Evolutionary conservation across 2,329 filamentous ascomycete genomes (phyloP), one percentile per base, ranked within the genome.

Genomic region (Gaeumannomyces tritici): DNA sequence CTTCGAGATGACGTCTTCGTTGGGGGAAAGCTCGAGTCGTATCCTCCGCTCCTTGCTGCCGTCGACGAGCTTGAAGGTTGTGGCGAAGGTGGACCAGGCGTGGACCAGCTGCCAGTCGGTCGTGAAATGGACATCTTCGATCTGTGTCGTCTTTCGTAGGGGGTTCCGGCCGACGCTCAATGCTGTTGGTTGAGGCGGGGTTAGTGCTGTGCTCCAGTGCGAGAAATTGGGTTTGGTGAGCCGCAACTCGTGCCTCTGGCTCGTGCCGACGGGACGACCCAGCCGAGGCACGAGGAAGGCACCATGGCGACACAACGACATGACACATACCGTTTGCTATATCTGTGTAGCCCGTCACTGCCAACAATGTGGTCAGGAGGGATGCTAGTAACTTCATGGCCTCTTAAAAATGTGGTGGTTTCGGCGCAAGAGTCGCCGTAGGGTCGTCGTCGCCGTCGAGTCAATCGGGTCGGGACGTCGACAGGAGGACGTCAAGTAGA

Each of bases 1-100:
- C 18, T 91, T 83, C 62, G 88, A 84, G 57, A 99, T 80, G 63
- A 98, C 87, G 75, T 98, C 91, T 76, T 96, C 85, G 73, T 98
- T 98, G 4, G 95, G 95, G 72, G 95, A 87, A 59, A 99, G 82
- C 62, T 84, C 83, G 61, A 99, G 82, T 66, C 91, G 90, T 70
- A 98, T 80, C 67, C 86, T 83, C 66, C 91, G 83, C 64, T 82
- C 77, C 61, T 83, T 80, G 64, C 83, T 79, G 62, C 83, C 80
- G 69, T 89, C 85, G 68, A 89, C 85, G 54, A 96, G 78, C 63
- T 85, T 80, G 73, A 99, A 97, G 35, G 85, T 87, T 65, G 98
- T 78, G 69, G 96, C 90, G 74, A 99, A 99, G 27, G 85, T 79
- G 18, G 92, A 93, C 63, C 89, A 79, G 59, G 92, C 87, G 71